Base-by-base conservation (phyloP, 768 basidiomycete genomes). In the Tricholoma matsutake region DNA sequence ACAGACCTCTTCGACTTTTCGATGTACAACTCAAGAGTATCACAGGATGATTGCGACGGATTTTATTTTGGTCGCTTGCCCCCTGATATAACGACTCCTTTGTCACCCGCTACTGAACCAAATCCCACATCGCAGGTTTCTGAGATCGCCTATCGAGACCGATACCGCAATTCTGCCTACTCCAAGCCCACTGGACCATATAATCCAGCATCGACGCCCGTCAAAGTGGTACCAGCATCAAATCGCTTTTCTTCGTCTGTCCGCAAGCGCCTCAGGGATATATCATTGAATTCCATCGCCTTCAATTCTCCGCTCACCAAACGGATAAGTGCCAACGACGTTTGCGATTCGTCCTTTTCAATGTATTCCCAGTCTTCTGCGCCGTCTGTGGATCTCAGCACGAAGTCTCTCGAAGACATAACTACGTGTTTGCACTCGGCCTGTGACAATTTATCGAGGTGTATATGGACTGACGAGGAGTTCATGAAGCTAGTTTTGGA, bases 1-100 rank as follows among this genome's bases (percentile, higher is more conserved):
- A 54, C 66, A 9, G 66, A 69, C 47, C 29, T 67, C 8, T 69
- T 69, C 56, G 64, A 65, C 57, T 65, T 69, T 39, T 59, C 53
- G 20, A 61, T 67, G 64, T 69, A 69, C 59, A 41, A 54, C 10
- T 63, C 61, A 9, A 43, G 63, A 47, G 51, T 60, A 29, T 67
- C 65, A 18, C 64, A 57, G 10, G 62, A 68, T 28, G 65, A 39
- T 49, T 20, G 20, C 37, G n/a, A 3, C 5, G 43, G 13, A 54
- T 60, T 63, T 55, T 37, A 45, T 35, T 18, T 60, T 22, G 52
- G 45, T 16, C 2, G 20, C 20, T 45, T 43, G 11, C 43, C 52
- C 4, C 29, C 39, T 32, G 39, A 60, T 41, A 13, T 49, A 9
- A 60, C 59, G 10, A n/a, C 28, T 11, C 39, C 51, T 34, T 22